Evolutionary conservation across 1,284 basidiomycete genomes (phyloP).

Genomic region (Cutaneotrichosporon sp.): DNA sequence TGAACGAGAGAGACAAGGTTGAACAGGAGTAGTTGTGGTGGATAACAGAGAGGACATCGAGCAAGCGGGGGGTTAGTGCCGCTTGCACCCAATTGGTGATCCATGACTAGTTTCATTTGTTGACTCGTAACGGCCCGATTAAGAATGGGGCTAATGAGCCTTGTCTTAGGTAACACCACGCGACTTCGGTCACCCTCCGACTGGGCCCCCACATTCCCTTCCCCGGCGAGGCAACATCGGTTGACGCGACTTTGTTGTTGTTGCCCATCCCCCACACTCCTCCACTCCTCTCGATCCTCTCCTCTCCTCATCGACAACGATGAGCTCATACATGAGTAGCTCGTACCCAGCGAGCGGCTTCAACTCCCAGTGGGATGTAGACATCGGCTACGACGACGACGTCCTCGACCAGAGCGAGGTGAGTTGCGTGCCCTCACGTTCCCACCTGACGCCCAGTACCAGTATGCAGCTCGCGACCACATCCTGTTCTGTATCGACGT

Average conservation of each 20-base stretch:
- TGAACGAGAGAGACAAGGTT: too few species aligned
- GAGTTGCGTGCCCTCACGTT: constrained; percentile 10
- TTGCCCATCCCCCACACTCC: too few species aligned
- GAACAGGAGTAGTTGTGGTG: too few species aligned
- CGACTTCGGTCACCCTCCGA: background rate
- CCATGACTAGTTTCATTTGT: too few species aligned
- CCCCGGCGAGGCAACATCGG: background rate
- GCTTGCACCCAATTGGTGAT: too few species aligned
- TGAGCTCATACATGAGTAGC: constrained; percentile 47
- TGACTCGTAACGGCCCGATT: background rate
- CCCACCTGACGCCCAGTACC: constrained; percentile 57
- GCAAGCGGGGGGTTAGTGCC: too few species aligned
- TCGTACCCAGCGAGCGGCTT: constrained; percentile 14
- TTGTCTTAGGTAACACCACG: too few species aligned
- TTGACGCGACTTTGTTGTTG: constrained; percentile 7
- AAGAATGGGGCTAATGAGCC: too few species aligned
- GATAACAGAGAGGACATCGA: too few species aligned
- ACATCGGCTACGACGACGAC: constrained; percentile 42
- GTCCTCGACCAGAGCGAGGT: constrained; percentile 46
- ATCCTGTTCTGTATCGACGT: constrained; percentile 93
- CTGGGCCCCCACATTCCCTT: too few species aligned
- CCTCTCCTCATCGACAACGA: constrained; percentile 17
- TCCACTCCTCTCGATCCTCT: too few species aligned
- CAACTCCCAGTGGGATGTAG: constrained; percentile 46
- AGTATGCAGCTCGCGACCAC: constrained; percentile 74